Conservation (phyloP, 371 early-diverging fungal genomes). For the Ordospora pajunii region DNA sequence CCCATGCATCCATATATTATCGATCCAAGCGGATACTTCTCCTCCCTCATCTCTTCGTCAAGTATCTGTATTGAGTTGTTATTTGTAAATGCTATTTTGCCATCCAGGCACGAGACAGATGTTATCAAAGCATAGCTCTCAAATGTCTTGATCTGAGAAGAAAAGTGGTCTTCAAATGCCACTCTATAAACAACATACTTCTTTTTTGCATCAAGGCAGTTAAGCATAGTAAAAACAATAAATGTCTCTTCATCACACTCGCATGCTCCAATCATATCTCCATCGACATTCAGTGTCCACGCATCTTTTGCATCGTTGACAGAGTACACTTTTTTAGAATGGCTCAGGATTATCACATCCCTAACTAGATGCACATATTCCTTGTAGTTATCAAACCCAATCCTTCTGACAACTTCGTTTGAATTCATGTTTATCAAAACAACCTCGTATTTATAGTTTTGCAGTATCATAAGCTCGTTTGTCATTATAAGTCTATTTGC, state of each 20-base stretch:
- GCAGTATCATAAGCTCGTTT: neutral
- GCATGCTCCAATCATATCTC: neutral
- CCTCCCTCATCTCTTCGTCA: neutral
- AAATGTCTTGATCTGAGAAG: neutral
- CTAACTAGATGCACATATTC: neutral
- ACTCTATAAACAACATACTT: neutral
- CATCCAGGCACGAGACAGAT: neutral
- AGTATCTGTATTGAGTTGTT: neutral
- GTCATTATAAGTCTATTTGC: neutral
- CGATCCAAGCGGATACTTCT: neutral
- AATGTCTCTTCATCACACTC: neutral
- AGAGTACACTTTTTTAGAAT: neutral
- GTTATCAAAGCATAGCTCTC: neutral
- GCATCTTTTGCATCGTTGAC: neutral
- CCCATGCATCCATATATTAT: neutral
- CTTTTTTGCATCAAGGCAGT: neutral
- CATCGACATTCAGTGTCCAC: neutral
- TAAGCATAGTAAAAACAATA: neutral
- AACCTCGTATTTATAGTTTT: neutral
- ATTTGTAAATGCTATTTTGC: neutral
- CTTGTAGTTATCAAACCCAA: neutral
- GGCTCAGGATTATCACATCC: neutral
- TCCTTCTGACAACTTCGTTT: neutral
- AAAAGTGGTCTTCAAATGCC: neutral
- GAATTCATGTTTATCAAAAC: neutral